A percentile compares a stretch with the other conserved stretches of the same genome.
Conservation (phyloP, 2,329 filamentous ascomycete genomes). For the Fusarium sp. region DNA sequence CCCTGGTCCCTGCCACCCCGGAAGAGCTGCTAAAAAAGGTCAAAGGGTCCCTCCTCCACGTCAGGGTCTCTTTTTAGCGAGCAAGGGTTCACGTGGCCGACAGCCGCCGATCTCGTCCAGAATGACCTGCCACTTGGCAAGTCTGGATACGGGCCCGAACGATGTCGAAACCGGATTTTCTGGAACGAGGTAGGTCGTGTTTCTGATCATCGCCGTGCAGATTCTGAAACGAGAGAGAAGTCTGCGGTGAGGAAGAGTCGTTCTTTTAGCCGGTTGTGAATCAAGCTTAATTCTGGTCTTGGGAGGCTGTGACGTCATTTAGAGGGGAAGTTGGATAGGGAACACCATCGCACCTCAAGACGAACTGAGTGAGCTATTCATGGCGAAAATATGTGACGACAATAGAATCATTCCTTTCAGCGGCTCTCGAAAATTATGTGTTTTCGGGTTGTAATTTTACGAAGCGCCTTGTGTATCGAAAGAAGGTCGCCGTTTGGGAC, state of each 20-base stretch:
- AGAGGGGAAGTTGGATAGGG: background rate
- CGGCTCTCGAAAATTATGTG: background rate
- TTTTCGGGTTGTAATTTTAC: conserved; percentile 6
- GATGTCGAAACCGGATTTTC: conserved; percentile 36
- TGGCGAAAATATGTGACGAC: background rate
- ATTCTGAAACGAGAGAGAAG: conserved; percentile 33
- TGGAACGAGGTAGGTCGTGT: conserved; percentile 23
- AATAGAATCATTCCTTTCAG: background rate
- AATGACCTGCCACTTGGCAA: conserved; percentile 19
- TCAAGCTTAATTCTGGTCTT: background rate
- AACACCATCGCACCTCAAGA: background rate
- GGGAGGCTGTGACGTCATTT: conserved; percentile 26
- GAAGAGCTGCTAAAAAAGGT: conserved; percentile 17
- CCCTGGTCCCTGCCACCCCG: conserved; percentile 11
- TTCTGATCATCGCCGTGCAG: conserved; percentile 34
- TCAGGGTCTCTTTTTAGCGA: conserved; percentile 4
- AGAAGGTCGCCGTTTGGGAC: conserved; percentile 2
- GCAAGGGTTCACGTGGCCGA: conserved; percentile 31
- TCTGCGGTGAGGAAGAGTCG: conserved; percentile 7
- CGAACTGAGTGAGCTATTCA: background rate
- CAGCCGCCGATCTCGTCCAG: conserved; percentile 37
- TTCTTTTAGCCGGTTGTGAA: conserved; percentile 2
- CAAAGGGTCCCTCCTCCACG: conserved; percentile 19
- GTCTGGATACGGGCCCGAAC: conserved; percentile 4
- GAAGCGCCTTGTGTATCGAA: conserved; percentile 30